Evolutionary conservation across 176 grass and related monocot species (phyloP).

Genomic region (Cenchrus fungigraminus): DNA sequence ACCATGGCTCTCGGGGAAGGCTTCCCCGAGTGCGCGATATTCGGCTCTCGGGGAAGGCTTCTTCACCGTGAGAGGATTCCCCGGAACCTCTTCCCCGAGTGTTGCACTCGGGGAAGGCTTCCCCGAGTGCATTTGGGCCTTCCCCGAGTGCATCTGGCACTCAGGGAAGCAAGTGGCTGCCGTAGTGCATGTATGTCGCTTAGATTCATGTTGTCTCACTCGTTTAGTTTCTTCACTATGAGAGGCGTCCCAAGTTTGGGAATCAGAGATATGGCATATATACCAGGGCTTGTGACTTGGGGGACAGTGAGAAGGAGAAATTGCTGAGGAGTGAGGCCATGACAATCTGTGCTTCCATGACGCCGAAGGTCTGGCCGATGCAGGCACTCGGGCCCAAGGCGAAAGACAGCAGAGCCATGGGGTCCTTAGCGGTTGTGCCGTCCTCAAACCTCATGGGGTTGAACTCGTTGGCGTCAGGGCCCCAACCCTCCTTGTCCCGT

Average conservation of each 20-base stretch:
- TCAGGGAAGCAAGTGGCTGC: too few relatives aligned
- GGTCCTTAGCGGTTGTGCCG: slow-evolving; percentile 36
- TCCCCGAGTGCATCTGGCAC: too few relatives aligned
- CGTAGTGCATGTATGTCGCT: too few relatives aligned
- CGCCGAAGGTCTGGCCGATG: slow-evolving; percentile 59
- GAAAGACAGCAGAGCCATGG: slow-evolving; percentile 49
- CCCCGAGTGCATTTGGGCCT: too few relatives aligned
- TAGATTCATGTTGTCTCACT: neutral
- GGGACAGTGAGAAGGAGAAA: slow-evolving; percentile 61
- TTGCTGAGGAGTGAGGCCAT: slow-evolving; percentile 50
- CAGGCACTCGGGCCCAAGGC: slow-evolving; percentile 48
- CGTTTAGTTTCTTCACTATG: slow-evolving; percentile 16
- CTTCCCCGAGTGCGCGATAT: too few relatives aligned
- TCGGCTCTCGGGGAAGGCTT: too few relatives aligned
- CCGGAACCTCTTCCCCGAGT: too few relatives aligned
- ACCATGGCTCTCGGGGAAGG: too few relatives aligned
- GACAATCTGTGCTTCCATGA: slow-evolving; percentile 44
- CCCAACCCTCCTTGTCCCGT: slow-evolving; percentile 59
- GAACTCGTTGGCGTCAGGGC: slow-evolving; percentile 56
- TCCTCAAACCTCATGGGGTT: slow-evolving; percentile 61
- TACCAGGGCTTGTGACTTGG: slow-evolving; percentile 42
- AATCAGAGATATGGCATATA: slow-evolving; percentile 20
- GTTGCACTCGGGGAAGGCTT: too few relatives aligned
- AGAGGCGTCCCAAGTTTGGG: slow-evolving; percentile 59
- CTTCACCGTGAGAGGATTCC: too few relatives aligned